Evolutionary conservation across 1,284 basidiomycete genomes (phyloP).

Genomic region (Cryptococcus amylolentus): DNA sequence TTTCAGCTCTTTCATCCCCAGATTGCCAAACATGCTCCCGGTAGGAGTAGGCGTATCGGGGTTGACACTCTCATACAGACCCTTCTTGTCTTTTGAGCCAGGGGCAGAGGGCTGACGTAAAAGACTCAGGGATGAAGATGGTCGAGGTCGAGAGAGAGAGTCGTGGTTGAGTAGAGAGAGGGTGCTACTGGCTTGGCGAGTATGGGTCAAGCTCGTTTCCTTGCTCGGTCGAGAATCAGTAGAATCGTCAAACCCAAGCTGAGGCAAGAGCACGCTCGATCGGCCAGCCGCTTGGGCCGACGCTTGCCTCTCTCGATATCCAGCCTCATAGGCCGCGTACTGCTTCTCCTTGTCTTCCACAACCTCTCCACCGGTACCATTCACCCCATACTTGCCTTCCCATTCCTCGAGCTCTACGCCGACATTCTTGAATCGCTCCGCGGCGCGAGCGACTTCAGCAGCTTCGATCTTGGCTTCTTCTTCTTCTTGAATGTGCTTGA

Average conservation of each 20-base stretch:
- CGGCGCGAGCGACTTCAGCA: constrained; percentile 70
- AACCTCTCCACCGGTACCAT: neutral
- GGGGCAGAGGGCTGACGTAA: constrained; percentile 3
- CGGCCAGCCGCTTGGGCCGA: constrained; percentile 1
- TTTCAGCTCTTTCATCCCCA: constrained; percentile 13
- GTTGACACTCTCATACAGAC: constrained; percentile 12
- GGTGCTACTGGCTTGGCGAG: constrained; percentile 13
- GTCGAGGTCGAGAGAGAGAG: neutral
- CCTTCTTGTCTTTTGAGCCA: neutral
- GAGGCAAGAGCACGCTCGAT: constrained; percentile 17
- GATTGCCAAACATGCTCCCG: neutral
- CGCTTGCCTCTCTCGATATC: constrained; percentile 1
- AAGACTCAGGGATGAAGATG: constrained; percentile 20
- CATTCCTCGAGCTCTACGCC: constrained; percentile 73
- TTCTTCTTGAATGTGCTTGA: constrained; percentile 67
- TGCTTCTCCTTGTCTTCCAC: neutral
- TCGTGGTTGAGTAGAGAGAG: constrained; percentile 8
- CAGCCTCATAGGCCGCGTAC: constrained; percentile 1
- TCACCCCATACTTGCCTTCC: constrained; percentile 73
- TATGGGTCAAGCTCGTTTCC: too few relatives aligned
- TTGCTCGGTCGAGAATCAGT: neutral
- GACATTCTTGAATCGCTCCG: constrained; percentile 65
- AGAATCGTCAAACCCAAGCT: constrained; percentile 20
- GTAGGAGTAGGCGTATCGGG: constrained; percentile 12
- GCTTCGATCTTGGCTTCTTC: constrained; percentile 71